Evolutionary conservation across 176 grass and related monocot genomes (phyloP), one percentile per base, ranked within the genome.

Genomic region (Eleusine coracana): DNA sequence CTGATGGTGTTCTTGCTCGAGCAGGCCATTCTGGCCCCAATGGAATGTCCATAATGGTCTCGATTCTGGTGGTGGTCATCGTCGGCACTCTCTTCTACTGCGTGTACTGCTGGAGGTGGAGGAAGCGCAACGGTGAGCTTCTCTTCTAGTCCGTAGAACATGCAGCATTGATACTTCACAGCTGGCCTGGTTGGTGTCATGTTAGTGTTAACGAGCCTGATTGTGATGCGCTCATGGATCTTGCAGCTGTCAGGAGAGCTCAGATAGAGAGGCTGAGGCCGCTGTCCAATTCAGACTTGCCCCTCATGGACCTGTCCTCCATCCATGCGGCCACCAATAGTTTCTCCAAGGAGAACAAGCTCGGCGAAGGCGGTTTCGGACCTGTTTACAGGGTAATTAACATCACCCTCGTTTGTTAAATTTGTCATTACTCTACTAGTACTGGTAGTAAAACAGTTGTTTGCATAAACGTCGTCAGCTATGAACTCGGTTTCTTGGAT

Each of bases 101-200:
- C 66, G 45, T 94, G 0, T 97, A 97, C 85, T 97, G 95, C 87
- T 97, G 95, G 95, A 94, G 88, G 52, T 97, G 95, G 95, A 92
- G 95, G 75, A 97, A 89, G 69, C 86, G 95, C 90, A 97, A 97
- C 75, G 95, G 95, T 97, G 81, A 78, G 83, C 15, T 31, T 45
- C 46, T 17, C 11, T 56, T 59, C 56, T 25, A 59, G 20, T 40
- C 75, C 66, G 73, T 59, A 20, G 20, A 41, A 49, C 23, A 51
- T 14, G 36, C 21, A 1, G 36, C 59, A 38, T 63, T 66, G 64
- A 37, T 64, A 31, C 15, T 34, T 15, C 41, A 78, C 66, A 63
- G 27, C 39, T 78, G 66, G 63, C 14, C 66, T 27, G 6, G 55
- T 79, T 70, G 83, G 42, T 51, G 28, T 29, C 74, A 21, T 61